Evolutionary conservation across 306 rosid species (phyloP), one percentile per base, ranked within the genome.

Genomic region (Trifolium subterraneum): DNA sequence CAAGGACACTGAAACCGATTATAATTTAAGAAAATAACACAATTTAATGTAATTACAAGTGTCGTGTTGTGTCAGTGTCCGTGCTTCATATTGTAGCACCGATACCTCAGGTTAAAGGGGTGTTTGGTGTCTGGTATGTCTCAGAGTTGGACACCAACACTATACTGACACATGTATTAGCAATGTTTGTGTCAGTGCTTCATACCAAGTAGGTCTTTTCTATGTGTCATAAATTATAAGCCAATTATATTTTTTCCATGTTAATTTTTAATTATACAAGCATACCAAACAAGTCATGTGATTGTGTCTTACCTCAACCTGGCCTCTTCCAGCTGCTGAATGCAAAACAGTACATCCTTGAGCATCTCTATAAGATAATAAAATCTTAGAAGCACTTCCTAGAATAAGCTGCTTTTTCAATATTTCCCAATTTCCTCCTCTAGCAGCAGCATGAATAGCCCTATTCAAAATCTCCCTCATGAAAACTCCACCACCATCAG

Each of bases 401-500:
- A 91, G 73, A 74, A 91, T 66, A 25, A 59, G 19, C 64, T 27
- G n/a, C 73, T 84, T 80, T 81, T 81, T 87, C 79, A 94, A 52
- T 47, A 94, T 74, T 81, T 89, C 89, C 92, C 83, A 77, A 83
- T 88, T 91, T 74, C 97, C 98, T 67, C 96, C 98, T 83, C 97
- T 91, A 3, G 96, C 93, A n/a, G 91, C 87, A 78, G 97, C 90
- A 73, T 91, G 97, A 80, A 90, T 83, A 8, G 97, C 97, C 73
- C 97, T 79, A 73, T 90, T 90, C 81, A 86, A 64, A 89, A 94
- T 89, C 13, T 91, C 97, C 88, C 85, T 84, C 86, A 77, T 86
- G 81, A 90, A 88, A 39, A 81, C 73, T 55, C 81, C 31, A 68
- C 71, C 72, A 81, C 80, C 29, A 68, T 65, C 72, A 82, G 3